Conservation (phyloP, 768 basidiomycete genomes). For the Russula dissimulans region DNA sequence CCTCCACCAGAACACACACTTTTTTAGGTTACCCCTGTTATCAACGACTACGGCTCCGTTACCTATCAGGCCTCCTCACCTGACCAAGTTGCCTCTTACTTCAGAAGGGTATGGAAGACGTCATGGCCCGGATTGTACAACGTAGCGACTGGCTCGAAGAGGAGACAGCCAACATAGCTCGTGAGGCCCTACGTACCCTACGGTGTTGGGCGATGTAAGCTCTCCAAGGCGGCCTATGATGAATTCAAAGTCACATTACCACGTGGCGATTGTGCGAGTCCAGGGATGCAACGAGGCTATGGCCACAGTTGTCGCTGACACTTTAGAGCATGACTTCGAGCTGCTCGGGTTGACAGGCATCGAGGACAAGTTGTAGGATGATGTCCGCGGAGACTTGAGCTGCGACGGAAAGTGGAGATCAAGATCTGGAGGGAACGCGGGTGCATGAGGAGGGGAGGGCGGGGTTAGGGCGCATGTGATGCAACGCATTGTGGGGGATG, state of each 20-base stretch:
- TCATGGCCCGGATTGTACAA: constrained; percentile 90
- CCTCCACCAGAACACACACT: no score
- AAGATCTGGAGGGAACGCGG: constrained; percentile 38
- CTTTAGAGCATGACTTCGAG: no score
- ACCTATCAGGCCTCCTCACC: constrained; percentile 56
- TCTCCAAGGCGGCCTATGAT: constrained; percentile 40
- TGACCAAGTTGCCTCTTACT: constrained; percentile 93
- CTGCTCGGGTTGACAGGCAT: no score
- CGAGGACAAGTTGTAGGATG: constrained; percentile 96
- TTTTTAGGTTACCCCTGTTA: no score
- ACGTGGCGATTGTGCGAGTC: constrained; percentile 67
- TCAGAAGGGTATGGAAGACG: constrained; percentile 98
- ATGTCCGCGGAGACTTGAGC: constrained; percentile 90
- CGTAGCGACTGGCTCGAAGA: no score
- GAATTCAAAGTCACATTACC: constrained; percentile 37
- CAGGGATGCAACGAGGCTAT: constrained; percentile 80
- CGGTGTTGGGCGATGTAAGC: constrained; percentile 77
- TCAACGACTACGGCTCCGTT: no score
- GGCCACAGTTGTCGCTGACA: constrained; percentile 45
- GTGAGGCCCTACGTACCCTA: constrained; percentile 92
- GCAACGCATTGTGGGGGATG: constrained; percentile 5
- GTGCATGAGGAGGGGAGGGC: neutral
- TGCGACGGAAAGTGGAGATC: constrained; percentile 90
- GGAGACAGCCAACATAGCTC: constrained; percentile 97
- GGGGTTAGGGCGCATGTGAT: constrained; percentile 6